phyloP scores from a whole-genome alignment of 2,329 filamentous ascomycete species.

The Teratosphaeria destructans region DNA sequence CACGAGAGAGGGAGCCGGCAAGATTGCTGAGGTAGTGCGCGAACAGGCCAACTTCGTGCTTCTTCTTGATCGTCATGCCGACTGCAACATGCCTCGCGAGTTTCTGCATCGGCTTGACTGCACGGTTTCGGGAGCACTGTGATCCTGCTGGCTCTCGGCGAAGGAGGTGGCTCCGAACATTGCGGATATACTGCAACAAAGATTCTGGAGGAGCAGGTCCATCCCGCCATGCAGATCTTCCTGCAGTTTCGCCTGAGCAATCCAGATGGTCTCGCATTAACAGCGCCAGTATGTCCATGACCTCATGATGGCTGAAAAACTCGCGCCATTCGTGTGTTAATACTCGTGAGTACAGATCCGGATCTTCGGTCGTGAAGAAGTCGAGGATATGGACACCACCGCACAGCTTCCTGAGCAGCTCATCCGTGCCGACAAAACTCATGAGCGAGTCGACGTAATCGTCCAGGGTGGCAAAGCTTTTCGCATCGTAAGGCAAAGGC shows the following conservation, averaged over 20 bases:
- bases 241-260: constrained; percentile 18
- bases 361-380: constrained; percentile 71
- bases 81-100: constrained; percentile 64
- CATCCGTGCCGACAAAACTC: constrained; percentile 61
- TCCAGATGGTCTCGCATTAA: constrained; percentile 68
- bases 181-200: constrained; percentile 61
- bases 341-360: constrained; percentile 68
- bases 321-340: constrained; percentile 71
- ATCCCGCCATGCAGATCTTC: constrained; percentile 31
- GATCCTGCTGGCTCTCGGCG: constrained; percentile 44
- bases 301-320: constrained; percentile 61
- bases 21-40: constrained; percentile 72
- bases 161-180: constrained; percentile 54
- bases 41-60: constrained; percentile 86
- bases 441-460: constrained; percentile 72
- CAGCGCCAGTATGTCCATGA: constrained; percentile 69
- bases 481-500: constrained; percentile 57
- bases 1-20: constrained; percentile 35
- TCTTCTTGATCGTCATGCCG: constrained; percentile 93
- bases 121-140: constrained; percentile 21
- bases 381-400: constrained; percentile 96
- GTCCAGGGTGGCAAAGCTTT: constrained; percentile 56
- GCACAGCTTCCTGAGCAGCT: constrained; percentile 77
- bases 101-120: constrained; percentile 34
- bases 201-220: constrained; percentile 43